Conservation (phyloP, 305 asterid genomes). For the Withania somnifera region DNA sequence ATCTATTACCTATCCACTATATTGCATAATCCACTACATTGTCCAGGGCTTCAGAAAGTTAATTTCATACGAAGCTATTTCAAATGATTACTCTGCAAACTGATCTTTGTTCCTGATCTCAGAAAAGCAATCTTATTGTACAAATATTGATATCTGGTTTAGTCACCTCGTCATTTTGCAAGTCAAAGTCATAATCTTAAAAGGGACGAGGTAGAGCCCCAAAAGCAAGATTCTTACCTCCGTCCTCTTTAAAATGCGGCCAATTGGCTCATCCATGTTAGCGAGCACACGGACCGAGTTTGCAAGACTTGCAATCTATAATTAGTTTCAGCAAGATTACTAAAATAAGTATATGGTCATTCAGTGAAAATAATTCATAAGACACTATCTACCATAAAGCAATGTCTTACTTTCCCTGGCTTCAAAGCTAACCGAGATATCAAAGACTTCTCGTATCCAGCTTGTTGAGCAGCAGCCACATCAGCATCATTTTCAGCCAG, state of each 20-base stretch:
- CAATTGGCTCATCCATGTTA: constrained; percentile 95
- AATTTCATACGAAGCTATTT: neutral
- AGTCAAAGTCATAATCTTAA: neutral
- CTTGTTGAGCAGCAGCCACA: constrained; percentile 60
- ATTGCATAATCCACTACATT: neutral
- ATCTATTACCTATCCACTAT: neutral
- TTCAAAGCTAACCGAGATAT: constrained; percentile 79
- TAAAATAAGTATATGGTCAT: constrained; percentile 6
- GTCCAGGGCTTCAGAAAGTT: neutral
- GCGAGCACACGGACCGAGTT: constrained; percentile 93
- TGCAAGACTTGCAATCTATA: constrained; percentile 81
- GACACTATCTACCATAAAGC: neutral
- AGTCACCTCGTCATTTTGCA: neutral
- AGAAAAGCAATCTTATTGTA: neutral
- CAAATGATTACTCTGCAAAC: neutral
- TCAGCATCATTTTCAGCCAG: constrained; percentile 79
- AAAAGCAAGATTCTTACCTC: constrained; percentile 38
- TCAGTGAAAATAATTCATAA: neutral
- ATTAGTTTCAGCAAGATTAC: neutral
- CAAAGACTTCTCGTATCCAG: constrained; percentile 84
- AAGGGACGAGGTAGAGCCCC: neutral
- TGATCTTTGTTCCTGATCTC: neutral
- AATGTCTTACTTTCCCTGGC: constrained; percentile 63
- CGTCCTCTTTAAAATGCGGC: constrained; percentile 70
- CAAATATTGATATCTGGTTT: neutral